Evolutionary conservation across 2,329 filamentous ascomycete genomes (phyloP), one percentile per base, ranked within the genome.

Genomic region (Meredithiella fracta): DNA sequence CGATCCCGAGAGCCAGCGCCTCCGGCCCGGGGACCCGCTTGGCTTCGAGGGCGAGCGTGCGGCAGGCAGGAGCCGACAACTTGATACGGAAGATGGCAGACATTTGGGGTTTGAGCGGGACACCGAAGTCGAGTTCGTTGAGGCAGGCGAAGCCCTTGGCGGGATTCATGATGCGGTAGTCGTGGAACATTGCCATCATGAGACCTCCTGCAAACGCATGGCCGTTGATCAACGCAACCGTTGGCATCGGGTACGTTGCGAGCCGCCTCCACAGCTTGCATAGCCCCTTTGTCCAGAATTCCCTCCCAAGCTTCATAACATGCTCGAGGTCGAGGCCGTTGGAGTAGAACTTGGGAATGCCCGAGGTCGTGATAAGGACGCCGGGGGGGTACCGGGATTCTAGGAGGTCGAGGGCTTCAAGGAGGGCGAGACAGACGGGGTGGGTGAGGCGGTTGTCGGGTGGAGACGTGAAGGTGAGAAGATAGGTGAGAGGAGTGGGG

Each of bases 181-280:
- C 86, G 68, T 90, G 85, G 68, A 85, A 80, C 77, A 88, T 86
- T 58, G 85, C 79, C 8, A 85, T 72, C 82, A 92, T 90, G 59
- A 90, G 72, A n/a, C 85, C 86, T 49, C 79, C 86, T 4, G 86
- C 87, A 66, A 89, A 92, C 55, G 82, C 80, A 67, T 94, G 87
- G 22, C 86, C 86, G 62, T 87, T 88, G 55, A 91, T 64, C 7
- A 89, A 72, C n/a, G 85, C 82, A 52, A 92, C 68, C 2, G 86
- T 92, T 23, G 86, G 86, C 85, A 90, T 88, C 14, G 86, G 85
- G 64, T 81, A 91, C 53, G 69, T 68, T 34, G 7, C 47, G 1
- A 55, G 51, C 50, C 31, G 42, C 52, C 20, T 14, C 51, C 40
- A 58, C 42, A 60, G 50, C 37, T 42, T 47, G 26, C 60, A 58